Conservation (phyloP, 495 filamentous ascomycete species). For the Wilcoxina mikolae region DNA sequence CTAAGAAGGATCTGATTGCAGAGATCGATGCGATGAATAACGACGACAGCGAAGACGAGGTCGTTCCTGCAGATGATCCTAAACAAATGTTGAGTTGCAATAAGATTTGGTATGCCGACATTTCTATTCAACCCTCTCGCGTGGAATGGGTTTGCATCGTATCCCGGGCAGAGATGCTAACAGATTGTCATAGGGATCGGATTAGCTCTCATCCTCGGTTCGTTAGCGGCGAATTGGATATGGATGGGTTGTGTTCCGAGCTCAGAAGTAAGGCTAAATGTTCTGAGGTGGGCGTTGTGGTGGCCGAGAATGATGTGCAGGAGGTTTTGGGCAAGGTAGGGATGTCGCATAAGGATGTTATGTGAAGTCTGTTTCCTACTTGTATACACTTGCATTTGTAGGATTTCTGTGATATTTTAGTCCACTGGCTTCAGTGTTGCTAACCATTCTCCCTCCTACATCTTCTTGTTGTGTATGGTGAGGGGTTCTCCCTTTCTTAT, state of each 20-base stretch:
- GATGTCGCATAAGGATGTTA: conserved; percentile 11
- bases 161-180: conserved; percentile 6
- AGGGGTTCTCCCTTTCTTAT: too few species aligned
- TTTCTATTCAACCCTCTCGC: not conserved
- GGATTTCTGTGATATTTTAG: not conserved
- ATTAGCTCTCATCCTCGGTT: conserved; percentile 76
- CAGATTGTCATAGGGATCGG: conserved; percentile 54
- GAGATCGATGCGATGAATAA: conserved; percentile 43
- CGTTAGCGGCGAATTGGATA: conserved; percentile 73
- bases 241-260: conserved; percentile 83
- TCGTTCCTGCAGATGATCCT: conserved; percentile 48
- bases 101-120: conserved; percentile 67
- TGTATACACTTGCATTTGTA: not conserved
- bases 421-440: not conserved
- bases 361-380: not conserved
- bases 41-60: conserved; percentile 44
- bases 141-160: not conserved
- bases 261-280: conserved; percentile 95
- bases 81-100: conserved; percentile 64
- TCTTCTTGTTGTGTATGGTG: too few species aligned
- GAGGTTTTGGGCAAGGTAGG: conserved; percentile 47
- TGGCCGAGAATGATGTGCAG: conserved; percentile 79
- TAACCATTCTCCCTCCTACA: too few species aligned
- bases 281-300: conserved; percentile 80
- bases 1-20: conserved; percentile 43